Percentiles rank a stretch among this genome's conserved stretches.
Evolutionary conservation across 2,329 filamentous ascomycete species (phyloP).

Genomic region (Orbilia javanica): DNA sequence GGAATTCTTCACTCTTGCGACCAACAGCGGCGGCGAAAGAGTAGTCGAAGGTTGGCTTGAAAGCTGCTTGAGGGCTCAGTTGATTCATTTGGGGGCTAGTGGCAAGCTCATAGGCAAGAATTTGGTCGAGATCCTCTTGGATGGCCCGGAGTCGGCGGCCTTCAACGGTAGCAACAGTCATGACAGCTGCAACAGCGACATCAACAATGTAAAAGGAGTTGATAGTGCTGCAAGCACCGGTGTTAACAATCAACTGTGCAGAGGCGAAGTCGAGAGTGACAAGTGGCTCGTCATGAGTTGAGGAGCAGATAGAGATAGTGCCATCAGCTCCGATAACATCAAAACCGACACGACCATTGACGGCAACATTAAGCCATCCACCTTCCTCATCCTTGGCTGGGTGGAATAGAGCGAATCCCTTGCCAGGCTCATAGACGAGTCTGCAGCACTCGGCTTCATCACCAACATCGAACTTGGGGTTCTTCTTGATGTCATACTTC

Average conservation of each 20-base stretch:
- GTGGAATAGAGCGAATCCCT: slow-evolving; percentile 62
- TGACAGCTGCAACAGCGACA: slow-evolving; percentile 61
- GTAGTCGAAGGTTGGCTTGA: slow-evolving; percentile 49
- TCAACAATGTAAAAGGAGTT: slow-evolving; percentile 62
- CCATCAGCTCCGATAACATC: slow-evolving; percentile 60
- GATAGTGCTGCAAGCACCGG: slow-evolving; percentile 60
- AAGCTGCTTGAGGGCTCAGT: slow-evolving; percentile 39
- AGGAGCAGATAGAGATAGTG: slow-evolving; percentile 60
- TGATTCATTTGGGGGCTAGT: slow-evolving; percentile 45
- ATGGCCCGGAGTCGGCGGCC: slow-evolving; percentile 59
- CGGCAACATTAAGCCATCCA: slow-evolving; percentile 60
- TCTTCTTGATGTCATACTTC: slow-evolving; percentile 58
- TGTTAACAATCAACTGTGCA: slow-evolving; percentile 60
- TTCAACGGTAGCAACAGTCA: slow-evolving; percentile 62
- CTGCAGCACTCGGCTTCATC: slow-evolving; percentile 62
- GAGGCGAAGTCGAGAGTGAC: slow-evolving; percentile 61
- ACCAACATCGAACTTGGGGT: slow-evolving; percentile 60
- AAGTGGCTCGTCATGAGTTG: slow-evolving; percentile 60
- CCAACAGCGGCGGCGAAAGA: slow-evolving; percentile 53
- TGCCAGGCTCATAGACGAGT: slow-evolving; percentile 59
- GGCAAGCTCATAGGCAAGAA: slow-evolving; percentile 53
- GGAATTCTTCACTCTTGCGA: slow-evolving; percentile 33
- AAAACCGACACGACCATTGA: slow-evolving; percentile 61
- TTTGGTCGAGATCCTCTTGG: slow-evolving; percentile 58
- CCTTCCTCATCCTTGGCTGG: slow-evolving; percentile 61